Base-by-base conservation (phyloP, 2,329 filamentous ascomycete species). In the Ascochyta lentis region DNA sequence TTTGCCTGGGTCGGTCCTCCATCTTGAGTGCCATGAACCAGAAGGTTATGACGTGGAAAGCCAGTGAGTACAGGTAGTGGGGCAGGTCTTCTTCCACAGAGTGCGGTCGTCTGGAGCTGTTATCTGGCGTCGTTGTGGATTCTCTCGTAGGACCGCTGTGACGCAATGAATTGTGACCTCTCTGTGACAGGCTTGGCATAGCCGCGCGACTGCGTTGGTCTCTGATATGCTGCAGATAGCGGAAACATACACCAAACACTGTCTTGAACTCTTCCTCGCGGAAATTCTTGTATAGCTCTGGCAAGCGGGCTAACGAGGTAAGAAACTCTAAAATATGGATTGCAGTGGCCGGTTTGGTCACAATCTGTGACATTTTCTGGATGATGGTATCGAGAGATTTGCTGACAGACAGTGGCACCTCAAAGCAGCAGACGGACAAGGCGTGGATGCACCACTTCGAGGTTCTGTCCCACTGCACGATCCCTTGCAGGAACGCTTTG, bases 271-370 rank as follows among this genome's bases (percentile, higher is more conserved):
- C 93, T 38, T 96, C 92, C 65, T 96, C 89, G 47, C 91, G 86
- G 72, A 97, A 91, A 69, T 96, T 96, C 70, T 91, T 87, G 70
- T 93, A 96, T 1, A 97, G 83, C 58, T 91, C 86, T 9, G 91
- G 91, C 54, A 97, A 80, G 33, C 94, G 88, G 49, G 93, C 92
- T 26, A 99, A 83, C 45, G 92, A 89, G 9, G 91, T 90, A n/a
- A 99, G 80, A 69, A 99, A 98, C 70, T 99, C 95, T 45, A 99
- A 81, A 58, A 99, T 96, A 70, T 99, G 95, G 58, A 97, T 89
- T 9, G 94, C 92, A 33, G 97, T 89, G 53, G 93, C 87, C 6
- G 92, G 88, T 68, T 96, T 93, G 1, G 95, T 98, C 68, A 99
- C 96, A 68, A 97, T 96, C 66, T 93, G 91, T 1, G 93, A 89